Base-by-base conservation (phyloP, 2,329 filamentous ascomycete genomes). In the Daldinia sp. region DNA sequence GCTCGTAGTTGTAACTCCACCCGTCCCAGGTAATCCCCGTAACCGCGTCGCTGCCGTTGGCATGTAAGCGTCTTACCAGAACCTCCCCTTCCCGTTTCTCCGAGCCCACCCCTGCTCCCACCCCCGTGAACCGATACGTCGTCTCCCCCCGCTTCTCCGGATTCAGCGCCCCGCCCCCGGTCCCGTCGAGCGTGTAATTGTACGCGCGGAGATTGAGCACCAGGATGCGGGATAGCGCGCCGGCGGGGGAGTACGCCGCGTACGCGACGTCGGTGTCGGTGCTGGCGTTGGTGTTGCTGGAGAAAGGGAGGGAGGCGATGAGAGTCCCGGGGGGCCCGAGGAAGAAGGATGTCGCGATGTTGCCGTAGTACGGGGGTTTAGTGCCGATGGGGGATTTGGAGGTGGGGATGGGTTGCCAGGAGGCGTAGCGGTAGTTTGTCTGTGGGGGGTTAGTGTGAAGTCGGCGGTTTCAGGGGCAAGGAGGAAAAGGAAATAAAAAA, bases 361-460 rank as follows among this genome's bases (percentile, higher is more conserved):
- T 86, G 13, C 85, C 87, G 68, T 90, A 90, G 73, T 88, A 90
- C 0, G 87, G 86, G 0, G 87, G 77, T 70, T 87, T 88, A 17
- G 86, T 89, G 11, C 85, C 87, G 1, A 80, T 77, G 6, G 77
- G 76, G 0, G 82, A 81, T 11, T 78, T 77, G 49, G 77, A 72
- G 0, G 85, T 88, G 3, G 76, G 69, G 43, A 88, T 68, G 0
- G 87, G 86, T 69, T 90, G 87, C 87, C 87, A 89, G 47, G 80
- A 77, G 61, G 79, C 79, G 71, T 89, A 89, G 68, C 86, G 80
- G 71, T 86, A 89, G 71, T 88, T 81, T 11, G 84, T 87, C 9
- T 50, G 47, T 37, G 19, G 8, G 21, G 39, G 39, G 25, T 27
- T 48, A 29, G 11, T 47, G 34, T 9, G 6, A 10, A n/a, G 6